A percentile compares a stretch with the other conserved stretches of the same genome.
Evolutionary conservation across 768 basidiomycete species (phyloP).

Genomic region (Pleurotus ostreatus): DNA sequence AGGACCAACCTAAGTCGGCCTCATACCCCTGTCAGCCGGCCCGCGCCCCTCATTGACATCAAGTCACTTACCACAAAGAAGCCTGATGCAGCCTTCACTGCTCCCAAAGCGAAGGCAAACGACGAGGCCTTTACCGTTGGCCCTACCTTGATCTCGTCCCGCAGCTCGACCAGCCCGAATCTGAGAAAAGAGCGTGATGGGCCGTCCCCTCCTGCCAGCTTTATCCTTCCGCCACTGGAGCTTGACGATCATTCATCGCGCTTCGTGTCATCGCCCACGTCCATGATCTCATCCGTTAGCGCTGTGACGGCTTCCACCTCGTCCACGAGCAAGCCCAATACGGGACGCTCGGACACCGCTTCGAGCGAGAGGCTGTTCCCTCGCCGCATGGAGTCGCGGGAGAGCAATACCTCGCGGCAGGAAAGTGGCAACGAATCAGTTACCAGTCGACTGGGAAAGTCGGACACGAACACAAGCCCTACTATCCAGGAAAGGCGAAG

Average conservation of each 20-base stretch:
- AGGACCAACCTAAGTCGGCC: slow-evolving; percentile 11
- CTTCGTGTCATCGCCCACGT: slow-evolving; percentile 9
- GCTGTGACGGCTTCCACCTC: not conserved
- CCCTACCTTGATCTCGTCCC: slow-evolving; percentile 12
- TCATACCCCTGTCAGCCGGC: slow-evolving; percentile 7
- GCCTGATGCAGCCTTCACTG: slow-evolving; percentile 4
- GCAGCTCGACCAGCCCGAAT: slow-evolving; percentile 1
- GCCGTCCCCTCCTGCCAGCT: not conserved
- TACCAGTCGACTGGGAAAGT: not conserved
- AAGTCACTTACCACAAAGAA: slow-evolving; percentile 31
- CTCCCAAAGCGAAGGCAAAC: slow-evolving; percentile 1
- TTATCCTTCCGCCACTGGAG: slow-evolving; percentile 1
- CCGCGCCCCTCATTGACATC: slow-evolving; percentile 46
- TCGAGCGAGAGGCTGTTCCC: not conserved
- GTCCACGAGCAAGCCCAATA: not conserved
- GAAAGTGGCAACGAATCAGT: slow-evolving; percentile 13
- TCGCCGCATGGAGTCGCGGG: slow-evolving; percentile 8
- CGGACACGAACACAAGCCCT: slow-evolving; percentile 6
- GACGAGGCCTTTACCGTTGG: slow-evolving; percentile 12
- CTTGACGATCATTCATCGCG: slow-evolving; percentile 3
- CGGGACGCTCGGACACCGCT: not conserved
- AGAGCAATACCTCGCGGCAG: not conserved
- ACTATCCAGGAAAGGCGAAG: slow-evolving; percentile 16
- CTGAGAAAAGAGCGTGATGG: not conserved
- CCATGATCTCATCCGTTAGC: not conserved